Base-by-base conservation (phyloP, 441 rosid genomes). In the Pelargonium cotyledonis region DNA sequence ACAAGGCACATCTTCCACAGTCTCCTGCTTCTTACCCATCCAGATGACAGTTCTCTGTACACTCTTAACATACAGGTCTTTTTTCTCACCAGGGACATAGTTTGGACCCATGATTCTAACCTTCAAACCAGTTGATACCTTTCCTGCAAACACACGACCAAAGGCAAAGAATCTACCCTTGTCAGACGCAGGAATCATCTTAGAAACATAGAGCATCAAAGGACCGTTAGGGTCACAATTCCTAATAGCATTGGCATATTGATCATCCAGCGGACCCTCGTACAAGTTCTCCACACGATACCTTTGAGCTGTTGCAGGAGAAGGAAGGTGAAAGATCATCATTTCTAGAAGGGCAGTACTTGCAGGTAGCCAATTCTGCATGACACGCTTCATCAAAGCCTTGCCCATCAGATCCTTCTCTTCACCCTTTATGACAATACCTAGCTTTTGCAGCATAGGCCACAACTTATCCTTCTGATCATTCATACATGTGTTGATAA, bases 1-100 rank as follows among this genome's bases (percentile, higher is more conserved):
- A 66, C 87, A 85, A 1, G 89, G 89, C n/a, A 85, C 89, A 74
- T 85, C 89, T 78, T 85, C 89, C 0, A 85, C 89, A 0, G 87
- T 83, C 68, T 85, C 89, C 78, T 85, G 89, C 65, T 0, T 85
- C 84, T 85, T 85, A 6, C 89, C 89, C 89, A 85, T 85, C 89
- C 89, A 85, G 57, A 85, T 85, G 53, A 85, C 89, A 63, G 89
- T 85, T 68, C 89, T 83, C 70, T 85, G 89, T 8, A 85, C 85
- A 29, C 84, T 81, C 87, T 85, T 85, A 1, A 76, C 77, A 65
- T 85, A 85, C 67, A 85, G 60, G 66, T 85, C 86, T 66, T 85
- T 85, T 80, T 81, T 85, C 77, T 85, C 85, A 11, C 89, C 89
- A 55, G 89, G 89, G 5, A 83, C 85, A 40, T 0, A 85, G 79